phyloP scores from a whole-genome alignment of 345 rosid species.

The Jatropha curcas region DNA sequence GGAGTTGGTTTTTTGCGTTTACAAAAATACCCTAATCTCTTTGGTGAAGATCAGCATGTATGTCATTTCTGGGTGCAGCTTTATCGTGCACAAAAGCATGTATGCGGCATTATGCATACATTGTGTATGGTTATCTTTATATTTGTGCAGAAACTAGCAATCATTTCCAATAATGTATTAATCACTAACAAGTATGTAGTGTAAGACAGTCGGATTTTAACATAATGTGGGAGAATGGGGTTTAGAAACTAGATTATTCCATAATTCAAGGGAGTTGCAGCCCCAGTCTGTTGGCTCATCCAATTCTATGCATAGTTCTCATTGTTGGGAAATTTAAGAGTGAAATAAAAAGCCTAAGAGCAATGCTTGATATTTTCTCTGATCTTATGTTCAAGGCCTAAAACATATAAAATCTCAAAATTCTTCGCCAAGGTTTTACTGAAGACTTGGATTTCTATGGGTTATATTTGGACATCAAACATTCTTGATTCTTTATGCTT shows the following conservation, averaged over 20 bases:
- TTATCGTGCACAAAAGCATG: not conserved
- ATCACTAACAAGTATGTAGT: no score
- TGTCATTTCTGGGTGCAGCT: not conserved
- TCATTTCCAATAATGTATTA: not conserved
- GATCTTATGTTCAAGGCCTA: not conserved
- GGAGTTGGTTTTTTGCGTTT: not conserved
- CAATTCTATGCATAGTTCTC: not conserved
- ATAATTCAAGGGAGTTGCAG: not conserved
- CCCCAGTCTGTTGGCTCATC: not conserved
- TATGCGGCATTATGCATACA: not conserved
- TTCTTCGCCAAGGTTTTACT: not conserved
- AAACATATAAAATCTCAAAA: not conserved
- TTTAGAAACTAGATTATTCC: not conserved
- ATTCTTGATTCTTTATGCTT: not conserved
- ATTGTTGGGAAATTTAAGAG: not conserved
- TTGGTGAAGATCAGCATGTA: not conserved
- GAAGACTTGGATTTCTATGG: not conserved
- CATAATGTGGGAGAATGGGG: not conserved
- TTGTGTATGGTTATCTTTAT: not conserved
- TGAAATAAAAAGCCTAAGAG: not conserved
- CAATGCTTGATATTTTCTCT: not conserved
- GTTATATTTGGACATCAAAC: not conserved
- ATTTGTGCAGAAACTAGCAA: not conserved
- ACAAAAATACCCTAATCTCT: not conserved
- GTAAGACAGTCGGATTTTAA: no score